Evolutionary conservation across 2,329 filamentous ascomycete species (phyloP), one percentile per base, ranked within the genome.

Genomic region (Exophiala sideris): DNA sequence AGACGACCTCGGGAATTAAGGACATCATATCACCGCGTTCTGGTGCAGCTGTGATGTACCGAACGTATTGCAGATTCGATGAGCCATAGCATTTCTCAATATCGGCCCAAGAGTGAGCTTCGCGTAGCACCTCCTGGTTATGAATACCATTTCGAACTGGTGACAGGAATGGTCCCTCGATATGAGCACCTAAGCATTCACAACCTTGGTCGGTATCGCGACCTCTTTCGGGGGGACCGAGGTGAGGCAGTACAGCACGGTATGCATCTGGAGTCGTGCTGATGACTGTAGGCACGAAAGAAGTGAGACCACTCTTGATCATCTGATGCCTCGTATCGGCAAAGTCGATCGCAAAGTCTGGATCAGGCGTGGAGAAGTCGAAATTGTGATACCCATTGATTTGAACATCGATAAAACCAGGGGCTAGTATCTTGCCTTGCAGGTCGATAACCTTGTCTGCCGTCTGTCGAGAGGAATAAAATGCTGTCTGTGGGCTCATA

Each of bases 311-410:
- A 1, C 88, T 95, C 63, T 82, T 74, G 29, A 91, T 79, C 48
- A 96, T 77, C 29, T 81, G 78, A 61, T 77, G 82, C 71, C 94
- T 94, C 57, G 92, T 78, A 53, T 83, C 77, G 59, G 77, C 78
- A 46, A 96, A 74, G n/a, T 83, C 84, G 69, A 89, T 86, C 54
- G 82, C 81, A 65, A 95, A 96, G 48, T 80, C 77, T 29, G 77
- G 73, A 71, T 81, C 83, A 64, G 87, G 82, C 12, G 85, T 70
- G 1, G 89, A 94, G 70, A 95, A 96, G 75, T 96, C 92, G 76
- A 96, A 95, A 52, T 91, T 91, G 65, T 91, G 92, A 8, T 88
- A 91, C 45, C 91, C 91, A 66, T 96, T 96, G 63, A 96, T 84
- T 71, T 96, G 91, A 48, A 87, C 87, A 62, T 96, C 91, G 64